Conservation (phyloP, 192 early-diverging fungal genomes). For the Coemansia sp. region DNA sequence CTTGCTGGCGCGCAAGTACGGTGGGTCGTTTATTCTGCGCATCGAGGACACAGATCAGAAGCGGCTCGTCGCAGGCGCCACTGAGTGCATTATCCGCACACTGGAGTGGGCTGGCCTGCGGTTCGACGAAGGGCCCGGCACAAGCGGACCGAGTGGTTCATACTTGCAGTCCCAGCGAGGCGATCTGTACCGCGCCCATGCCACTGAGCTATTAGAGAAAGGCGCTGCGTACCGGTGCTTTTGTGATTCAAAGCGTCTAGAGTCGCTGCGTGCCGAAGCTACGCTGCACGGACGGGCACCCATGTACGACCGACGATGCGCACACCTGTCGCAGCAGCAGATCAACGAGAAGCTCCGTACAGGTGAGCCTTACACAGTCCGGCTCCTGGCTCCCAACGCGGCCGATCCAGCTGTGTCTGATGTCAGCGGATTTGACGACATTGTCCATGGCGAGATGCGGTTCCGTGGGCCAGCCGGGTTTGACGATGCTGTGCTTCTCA, state of each 20-base stretch:
- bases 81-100: constrained; percentile 61
- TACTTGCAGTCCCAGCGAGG: constrained; percentile 82
- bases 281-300: constrained; percentile 57
- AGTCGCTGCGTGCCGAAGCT: constrained; percentile 55
- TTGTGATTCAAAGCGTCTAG: constrained; percentile 70
- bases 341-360: constrained; percentile 60
- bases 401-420: constrained; percentile 56
- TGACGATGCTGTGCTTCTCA: constrained; percentile 87
- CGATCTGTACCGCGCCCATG: constrained; percentile 67
- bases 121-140: constrained; percentile 76
- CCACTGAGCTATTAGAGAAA: constrained; percentile 61
- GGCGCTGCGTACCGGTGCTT: constrained; percentile 89
- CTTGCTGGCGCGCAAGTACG: constrained; percentile 69
- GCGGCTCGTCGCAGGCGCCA: constrained; percentile 70
- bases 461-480: constrained; percentile 68
- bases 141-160: constrained; percentile 55
- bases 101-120: constrained; percentile 75
- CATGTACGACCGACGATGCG: constrained; percentile 81
- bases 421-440: constrained; percentile 61
- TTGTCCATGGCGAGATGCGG: constrained; percentile 71
- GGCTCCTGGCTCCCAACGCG: constrained; percentile 59
- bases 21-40: constrained; percentile 78
- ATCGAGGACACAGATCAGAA: constrained; percentile 94
- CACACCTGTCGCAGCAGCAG: constrained; percentile 62
- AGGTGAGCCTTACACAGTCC: constrained; percentile 64